Evolutionary conservation across 306 rosid species (phyloP).

Genomic region (Lagenaria siceraria): DNA sequence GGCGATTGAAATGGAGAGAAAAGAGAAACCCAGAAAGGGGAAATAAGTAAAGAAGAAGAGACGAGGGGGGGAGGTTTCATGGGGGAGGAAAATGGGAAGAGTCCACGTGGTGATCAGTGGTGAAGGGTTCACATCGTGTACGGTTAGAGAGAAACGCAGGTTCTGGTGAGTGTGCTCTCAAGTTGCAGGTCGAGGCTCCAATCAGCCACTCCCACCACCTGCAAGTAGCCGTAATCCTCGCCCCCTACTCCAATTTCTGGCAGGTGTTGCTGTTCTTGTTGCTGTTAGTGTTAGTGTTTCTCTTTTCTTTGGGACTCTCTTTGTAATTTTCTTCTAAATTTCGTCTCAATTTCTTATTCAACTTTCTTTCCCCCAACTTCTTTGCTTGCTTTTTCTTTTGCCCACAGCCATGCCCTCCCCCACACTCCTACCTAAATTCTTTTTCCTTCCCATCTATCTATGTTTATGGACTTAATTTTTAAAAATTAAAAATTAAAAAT

Average conservation of each 20-base stretch:
- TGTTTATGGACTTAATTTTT: too few species aligned
- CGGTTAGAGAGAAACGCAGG: not conserved
- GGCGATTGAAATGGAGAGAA: not conserved
- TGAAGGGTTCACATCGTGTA: not conserved
- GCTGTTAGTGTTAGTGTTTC: too few species aligned
- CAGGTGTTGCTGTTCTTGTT: not conserved
- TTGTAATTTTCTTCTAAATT: not conserved
- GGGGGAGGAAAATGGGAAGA: not conserved
- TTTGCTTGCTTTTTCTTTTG: too few species aligned
- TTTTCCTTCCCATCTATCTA: too few species aligned
- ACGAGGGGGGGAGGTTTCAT: not conserved
- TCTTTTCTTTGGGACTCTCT: too few species aligned
- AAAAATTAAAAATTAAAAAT: too few species aligned
- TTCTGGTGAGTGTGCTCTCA: not conserved
- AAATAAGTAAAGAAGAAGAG: not conserved
- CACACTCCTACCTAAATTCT: not conserved
- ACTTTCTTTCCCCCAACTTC: not conserved
- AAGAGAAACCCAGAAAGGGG: not conserved
- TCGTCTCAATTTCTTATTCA: not conserved
- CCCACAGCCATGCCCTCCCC: too few species aligned
- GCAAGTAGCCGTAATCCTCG: constrained; percentile 3
- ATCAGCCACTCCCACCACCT: constrained; percentile 6
- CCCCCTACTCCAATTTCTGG: not conserved
- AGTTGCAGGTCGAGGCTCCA: constrained; percentile 10
- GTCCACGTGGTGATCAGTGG: constrained; percentile 19